A percentile compares a stretch with the other conserved stretches of the same genome.
Evolutionary conservation across 2,329 filamentous ascomycete species (phyloP).

Genomic region (Microcyclospora tardicrescens): DNA sequence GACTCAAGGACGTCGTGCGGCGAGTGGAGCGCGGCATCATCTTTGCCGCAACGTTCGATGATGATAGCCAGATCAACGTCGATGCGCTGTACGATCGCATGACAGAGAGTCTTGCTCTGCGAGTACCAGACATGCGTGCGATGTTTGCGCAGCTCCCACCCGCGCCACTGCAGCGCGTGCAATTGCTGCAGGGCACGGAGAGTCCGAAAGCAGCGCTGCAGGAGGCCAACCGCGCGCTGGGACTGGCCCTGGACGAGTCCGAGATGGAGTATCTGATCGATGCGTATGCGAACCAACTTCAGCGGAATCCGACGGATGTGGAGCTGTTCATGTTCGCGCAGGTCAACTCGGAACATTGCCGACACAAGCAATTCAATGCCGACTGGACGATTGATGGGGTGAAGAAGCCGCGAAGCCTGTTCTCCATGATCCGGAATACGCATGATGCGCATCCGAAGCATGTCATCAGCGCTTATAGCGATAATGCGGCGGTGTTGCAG

Average conservation of each 20-base stretch:
- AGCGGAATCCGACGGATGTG: constrained; percentile 66
- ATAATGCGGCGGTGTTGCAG: constrained; percentile 88
- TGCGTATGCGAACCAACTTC: constrained; percentile 54
- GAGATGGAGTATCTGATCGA: constrained; percentile 94
- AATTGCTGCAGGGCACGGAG: constrained; percentile 36
- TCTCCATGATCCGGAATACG: constrained; percentile 93
- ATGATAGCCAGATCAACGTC: constrained; percentile 41
- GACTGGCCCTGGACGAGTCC: constrained; percentile 71
- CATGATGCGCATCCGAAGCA: constrained; percentile 63
- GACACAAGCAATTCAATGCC: constrained; percentile 89
- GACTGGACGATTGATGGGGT: constrained; percentile 88
- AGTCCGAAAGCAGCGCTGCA: constrained; percentile 63
- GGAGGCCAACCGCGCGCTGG: constrained; percentile 70
- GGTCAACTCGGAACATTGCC: constrained; percentile 92
- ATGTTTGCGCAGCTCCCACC: constrained; percentile 67
- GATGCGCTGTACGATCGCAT: constrained; percentile 84
- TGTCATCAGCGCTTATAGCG: constrained; percentile 92
- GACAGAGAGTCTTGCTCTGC: constrained; percentile 67
- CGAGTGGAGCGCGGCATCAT: constrained; percentile 80
- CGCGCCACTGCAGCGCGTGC: constrained; percentile 57
- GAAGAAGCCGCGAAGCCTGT: constrained; percentile 66
- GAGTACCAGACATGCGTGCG: constrained; percentile 52
- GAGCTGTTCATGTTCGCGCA: constrained; percentile 99
- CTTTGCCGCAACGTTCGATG: constrained; percentile 52
- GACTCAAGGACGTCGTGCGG: constrained; percentile 55